Evolutionary conservation across 1,284 basidiomycete genomes (phyloP).

Genomic region (Ustilago trichophora): DNA sequence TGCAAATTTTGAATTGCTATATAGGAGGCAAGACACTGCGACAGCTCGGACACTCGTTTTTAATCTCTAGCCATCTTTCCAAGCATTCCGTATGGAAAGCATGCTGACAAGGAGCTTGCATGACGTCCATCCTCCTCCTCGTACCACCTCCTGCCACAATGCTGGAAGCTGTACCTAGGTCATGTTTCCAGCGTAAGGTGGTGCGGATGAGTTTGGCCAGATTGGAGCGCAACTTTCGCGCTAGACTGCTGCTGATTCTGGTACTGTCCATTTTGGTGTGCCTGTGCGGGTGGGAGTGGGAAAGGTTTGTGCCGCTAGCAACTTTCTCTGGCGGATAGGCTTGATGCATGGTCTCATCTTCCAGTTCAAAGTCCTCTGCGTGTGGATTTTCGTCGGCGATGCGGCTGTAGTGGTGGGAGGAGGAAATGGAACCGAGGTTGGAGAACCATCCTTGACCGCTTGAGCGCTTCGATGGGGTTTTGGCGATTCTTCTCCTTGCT

Average conservation of each 20-base stretch:
- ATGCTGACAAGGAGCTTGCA: constrained; percentile 41
- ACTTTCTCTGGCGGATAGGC: constrained; percentile 11
- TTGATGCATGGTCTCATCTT: not conserved
- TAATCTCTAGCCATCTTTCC: constrained; percentile 44
- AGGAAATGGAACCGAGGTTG: too few relatives aligned
- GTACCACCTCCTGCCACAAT: not conserved
- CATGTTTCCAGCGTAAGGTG: constrained; percentile 6
- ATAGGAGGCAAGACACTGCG: constrained; percentile 23
- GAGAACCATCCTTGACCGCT: too few relatives aligned
- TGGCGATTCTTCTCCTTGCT: too few relatives aligned
- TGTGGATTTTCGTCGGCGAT: constrained; percentile 19
- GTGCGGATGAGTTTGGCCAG: constrained; percentile 1
- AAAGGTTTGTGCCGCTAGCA: not conserved
- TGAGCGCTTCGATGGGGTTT: too few relatives aligned
- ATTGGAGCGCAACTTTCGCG: not conserved
- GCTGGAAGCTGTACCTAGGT: constrained; percentile 7
- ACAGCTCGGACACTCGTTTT: constrained; percentile 49
- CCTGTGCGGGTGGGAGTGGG: not conserved
- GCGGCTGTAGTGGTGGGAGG: constrained; percentile 18
- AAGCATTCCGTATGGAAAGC: constrained; percentile 43
- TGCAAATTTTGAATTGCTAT: too few relatives aligned
- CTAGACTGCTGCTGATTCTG: not conserved
- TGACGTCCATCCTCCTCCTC: constrained; percentile 39
- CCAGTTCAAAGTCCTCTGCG: constrained; percentile 18
- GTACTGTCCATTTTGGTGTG: too few relatives aligned